A percentile compares a stretch with the other conserved stretches of the same genome.
These are phyloP conservation scores for Dichomitus squalens DNA, from an alignment of 1,284 basidiomycete genomes.

Conservation along the genomic window DNA sequence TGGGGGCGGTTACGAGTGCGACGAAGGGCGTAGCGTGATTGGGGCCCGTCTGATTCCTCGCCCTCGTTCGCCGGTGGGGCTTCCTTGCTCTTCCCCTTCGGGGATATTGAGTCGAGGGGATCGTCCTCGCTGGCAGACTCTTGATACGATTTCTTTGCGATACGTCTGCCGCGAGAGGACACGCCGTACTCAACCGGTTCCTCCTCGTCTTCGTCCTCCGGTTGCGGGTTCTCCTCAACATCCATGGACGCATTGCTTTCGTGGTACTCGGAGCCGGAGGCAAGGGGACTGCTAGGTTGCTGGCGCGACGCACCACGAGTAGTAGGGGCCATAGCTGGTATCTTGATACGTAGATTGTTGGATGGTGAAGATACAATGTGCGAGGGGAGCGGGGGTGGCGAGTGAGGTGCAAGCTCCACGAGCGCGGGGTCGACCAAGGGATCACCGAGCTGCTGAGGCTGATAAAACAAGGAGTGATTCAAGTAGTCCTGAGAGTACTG, in stretches of 20 bases:
- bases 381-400: constrained; percentile 4
- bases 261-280: constrained; percentile 72
- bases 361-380: constrained; percentile 12
- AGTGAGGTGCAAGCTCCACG: neutral
- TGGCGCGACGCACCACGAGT: constrained; percentile 29
- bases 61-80: constrained; percentile 37
- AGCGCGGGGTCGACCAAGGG: constrained; percentile 5
- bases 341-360: constrained; percentile 25
- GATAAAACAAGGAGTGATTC: neutral
- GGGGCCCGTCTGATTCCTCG: constrained; percentile 19
- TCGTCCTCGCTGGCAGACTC: constrained; percentile 56
- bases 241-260: constrained; percentile 55
- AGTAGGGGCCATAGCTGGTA: constrained; percentile 33
- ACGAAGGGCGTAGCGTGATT: constrained; percentile 22
- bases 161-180: constrained; percentile 48
- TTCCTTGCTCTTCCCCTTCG: constrained; percentile 34
- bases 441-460: constrained; percentile 8
- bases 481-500: neutral
- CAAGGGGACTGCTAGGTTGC: constrained; percentile 24
- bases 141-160: constrained; percentile 47
- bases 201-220: constrained; percentile 30
- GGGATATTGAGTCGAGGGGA: constrained; percentile 13
- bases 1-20: constrained; percentile 22
- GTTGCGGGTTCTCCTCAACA: constrained; percentile 29
- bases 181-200: constrained; percentile 29